A percentile compares a stretch with the other conserved stretches of the same genome.
Evolutionary conservation across 192 early-diverging fungal species (phyloP).

Genomic region (Lunasporangiospora selenospora): DNA sequence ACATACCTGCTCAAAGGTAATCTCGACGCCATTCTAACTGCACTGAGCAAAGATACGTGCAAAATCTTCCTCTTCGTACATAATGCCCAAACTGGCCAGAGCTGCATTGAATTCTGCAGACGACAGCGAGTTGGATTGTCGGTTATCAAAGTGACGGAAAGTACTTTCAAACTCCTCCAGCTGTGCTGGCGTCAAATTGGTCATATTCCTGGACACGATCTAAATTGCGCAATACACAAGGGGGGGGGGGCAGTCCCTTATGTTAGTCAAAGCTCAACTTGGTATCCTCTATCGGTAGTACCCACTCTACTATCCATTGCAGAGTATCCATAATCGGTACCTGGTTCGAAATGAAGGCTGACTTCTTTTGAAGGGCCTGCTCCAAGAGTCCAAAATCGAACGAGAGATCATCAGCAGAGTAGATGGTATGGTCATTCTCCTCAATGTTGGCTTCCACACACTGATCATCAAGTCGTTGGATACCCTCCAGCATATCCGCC

Average conservation of each 20-base stretch:
- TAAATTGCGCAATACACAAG: too few relatives aligned
- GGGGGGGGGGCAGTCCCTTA: too few relatives aligned
- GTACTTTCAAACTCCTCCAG: slow-evolving; percentile 92
- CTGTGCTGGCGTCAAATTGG: slow-evolving; percentile 92
- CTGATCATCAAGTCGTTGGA: slow-evolving; percentile 69
- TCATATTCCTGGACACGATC: slow-evolving; percentile 91
- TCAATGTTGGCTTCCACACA: slow-evolving; percentile 89
- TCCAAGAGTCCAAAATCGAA: slow-evolving; percentile 86
- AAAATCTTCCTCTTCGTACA: slow-evolving; percentile 80
- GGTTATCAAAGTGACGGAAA: slow-evolving; percentile 93
- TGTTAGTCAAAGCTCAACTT: too few relatives aligned
- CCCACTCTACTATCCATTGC: too few relatives aligned
- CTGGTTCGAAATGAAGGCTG: slow-evolving; percentile 94
- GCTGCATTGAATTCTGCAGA: slow-evolving; percentile 87
- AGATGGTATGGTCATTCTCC: slow-evolving; percentile 94
- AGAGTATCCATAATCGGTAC: too few relatives aligned
- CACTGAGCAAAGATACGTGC: slow-evolving; percentile 69
- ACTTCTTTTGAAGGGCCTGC: slow-evolving; percentile 81
- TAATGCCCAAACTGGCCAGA: slow-evolving; percentile 78
- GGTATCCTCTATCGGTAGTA: too few relatives aligned
- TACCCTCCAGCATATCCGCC: slow-evolving; percentile 54
- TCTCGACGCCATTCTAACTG: slow-evolving; percentile 64
- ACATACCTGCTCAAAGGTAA: slow-evolving; percentile 82
- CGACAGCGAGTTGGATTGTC: slow-evolving; percentile 79
- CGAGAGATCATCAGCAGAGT: slow-evolving; percentile 86